Conservation (phyloP, 2,329 filamentous ascomycete genomes). For the Thielaviopsis euricoi region DNA sequence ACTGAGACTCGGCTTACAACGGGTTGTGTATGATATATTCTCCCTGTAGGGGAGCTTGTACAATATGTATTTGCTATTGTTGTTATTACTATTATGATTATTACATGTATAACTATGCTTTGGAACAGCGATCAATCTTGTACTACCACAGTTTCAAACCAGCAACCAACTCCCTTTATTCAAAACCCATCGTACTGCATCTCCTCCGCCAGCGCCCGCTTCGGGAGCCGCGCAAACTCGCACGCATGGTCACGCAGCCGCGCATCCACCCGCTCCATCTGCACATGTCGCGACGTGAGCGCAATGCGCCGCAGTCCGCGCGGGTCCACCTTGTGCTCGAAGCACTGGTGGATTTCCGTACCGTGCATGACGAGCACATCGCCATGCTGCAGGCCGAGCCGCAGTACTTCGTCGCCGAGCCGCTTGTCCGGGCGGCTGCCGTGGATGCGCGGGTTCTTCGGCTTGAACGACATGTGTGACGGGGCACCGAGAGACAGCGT, state of each 20-base stretch:
- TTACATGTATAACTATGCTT: too few species aligned
- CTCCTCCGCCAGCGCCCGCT: slow-evolving; percentile 6
- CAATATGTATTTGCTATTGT: too few species aligned
- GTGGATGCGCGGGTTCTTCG: slow-evolving; percentile 28
- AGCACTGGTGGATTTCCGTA: slow-evolving; percentile 37
- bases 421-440: slow-evolving; percentile 15
- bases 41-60: too few species aligned
- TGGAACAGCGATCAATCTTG: too few species aligned
- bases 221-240: slow-evolving; percentile 21
- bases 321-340: slow-evolving; percentile 41
- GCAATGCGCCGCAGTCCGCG: slow-evolving; percentile 36
- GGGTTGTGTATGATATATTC: too few species aligned
- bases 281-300: slow-evolving; percentile 37
- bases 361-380: slow-evolving; percentile 52
- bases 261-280: slow-evolving; percentile 22
- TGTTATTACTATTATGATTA: too few species aligned
- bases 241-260: slow-evolving; percentile 16
- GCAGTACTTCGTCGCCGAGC: slow-evolving; percentile 17
- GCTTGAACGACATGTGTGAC: slow-evolving; percentile 39
- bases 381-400: slow-evolving; percentile 37
- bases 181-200: slow-evolving; percentile 3
- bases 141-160: too few species aligned
- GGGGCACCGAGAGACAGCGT: slow-evolving; percentile 43
- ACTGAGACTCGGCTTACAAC: neutral
- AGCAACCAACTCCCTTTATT: too few species aligned